Percentiles rank a stretch among this genome's conserved stretches.
These are phyloP conservation scores for Moniliella sp. DNA, from an alignment of 1,284 basidiomycete species.

Conservation along the genomic window DNA sequence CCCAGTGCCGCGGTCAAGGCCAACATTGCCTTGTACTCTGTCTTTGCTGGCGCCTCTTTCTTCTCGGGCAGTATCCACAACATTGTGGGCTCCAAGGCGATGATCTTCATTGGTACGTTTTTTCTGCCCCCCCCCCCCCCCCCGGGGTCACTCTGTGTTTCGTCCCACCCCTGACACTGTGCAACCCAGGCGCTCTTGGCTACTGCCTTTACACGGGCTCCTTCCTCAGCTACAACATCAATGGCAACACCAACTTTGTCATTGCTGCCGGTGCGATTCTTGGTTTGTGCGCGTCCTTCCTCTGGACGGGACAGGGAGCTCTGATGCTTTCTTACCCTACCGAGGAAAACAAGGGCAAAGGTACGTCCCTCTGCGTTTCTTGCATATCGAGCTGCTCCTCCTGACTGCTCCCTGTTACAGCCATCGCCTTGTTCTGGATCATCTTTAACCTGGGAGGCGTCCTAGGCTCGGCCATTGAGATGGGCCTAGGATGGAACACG, in stretches of 20 bases:
- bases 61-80: slow-evolving; percentile 48
- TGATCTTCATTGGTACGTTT: slow-evolving; percentile 47
- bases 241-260: slow-evolving; percentile 33
- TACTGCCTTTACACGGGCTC: slow-evolving; percentile 47
- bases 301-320: slow-evolving; percentile 48
- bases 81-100: slow-evolving; percentile 48
- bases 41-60: slow-evolving; percentile 23
- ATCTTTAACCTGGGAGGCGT: slow-evolving; percentile 49
- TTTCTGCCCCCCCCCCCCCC: too few relatives aligned
- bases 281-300: slow-evolving; percentile 56
- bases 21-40: slow-evolving; percentile 18
- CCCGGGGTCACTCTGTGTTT: too few relatives aligned
- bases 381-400: too few relatives aligned
- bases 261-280: slow-evolving; percentile 57
- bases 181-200: too few relatives aligned
- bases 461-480: slow-evolving; percentile 47
- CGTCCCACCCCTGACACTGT: too few relatives aligned
- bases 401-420: too few relatives aligned
- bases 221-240: slow-evolving; percentile 39
- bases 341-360: slow-evolving; percentile 46
- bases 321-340: slow-evolving; percentile 62
- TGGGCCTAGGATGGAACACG: slow-evolving; percentile 32
- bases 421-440: slow-evolving; percentile 44
- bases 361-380: too few relatives aligned
- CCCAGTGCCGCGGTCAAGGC: slow-evolving; percentile 8